Evolutionary conservation across 805 yeast genomes (phyloP).

Genomic region (Komagataella pastoris): DNA sequence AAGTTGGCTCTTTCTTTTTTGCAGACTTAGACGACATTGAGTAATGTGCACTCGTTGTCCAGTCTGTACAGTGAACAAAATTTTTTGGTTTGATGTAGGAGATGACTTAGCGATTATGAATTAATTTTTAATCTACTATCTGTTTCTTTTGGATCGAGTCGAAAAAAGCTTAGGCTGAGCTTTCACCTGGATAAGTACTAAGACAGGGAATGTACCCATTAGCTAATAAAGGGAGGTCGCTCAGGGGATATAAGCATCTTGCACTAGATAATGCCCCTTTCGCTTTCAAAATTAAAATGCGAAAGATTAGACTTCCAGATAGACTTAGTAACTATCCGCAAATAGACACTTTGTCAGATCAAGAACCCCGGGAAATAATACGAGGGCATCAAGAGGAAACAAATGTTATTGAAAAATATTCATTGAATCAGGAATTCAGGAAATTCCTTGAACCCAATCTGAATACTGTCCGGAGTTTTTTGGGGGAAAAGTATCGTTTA

Average conservation of each 20-base stretch:
- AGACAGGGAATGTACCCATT: neutral
- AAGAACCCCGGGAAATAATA: neutral
- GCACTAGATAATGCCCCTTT: neutral
- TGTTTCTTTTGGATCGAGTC: neutral
- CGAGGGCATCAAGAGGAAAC: neutral
- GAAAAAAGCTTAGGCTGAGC: neutral
- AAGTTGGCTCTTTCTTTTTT: neutral
- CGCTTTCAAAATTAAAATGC: neutral
- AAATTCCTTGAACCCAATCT: neutral
- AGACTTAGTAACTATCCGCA: neutral
- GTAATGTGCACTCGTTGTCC: neutral
- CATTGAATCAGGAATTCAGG: neutral
- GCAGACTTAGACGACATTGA: neutral
- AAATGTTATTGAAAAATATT: neutral
- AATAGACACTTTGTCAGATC: neutral
- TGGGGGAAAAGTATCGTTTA: neutral
- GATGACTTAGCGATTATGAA: neutral
- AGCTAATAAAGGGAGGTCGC: neutral
- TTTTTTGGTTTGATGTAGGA: neutral
- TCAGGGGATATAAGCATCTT: slow-evolving; percentile 1
- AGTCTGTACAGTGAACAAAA: neutral
- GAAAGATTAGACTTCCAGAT: neutral
- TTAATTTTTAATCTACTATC: neutral
- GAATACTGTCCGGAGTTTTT: neutral
- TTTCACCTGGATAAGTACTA: neutral